These are phyloP conservation scores for Lactarius deliciosus DNA, from an alignment of 768 basidiomycete species.

Conservation along the genomic window DNA sequence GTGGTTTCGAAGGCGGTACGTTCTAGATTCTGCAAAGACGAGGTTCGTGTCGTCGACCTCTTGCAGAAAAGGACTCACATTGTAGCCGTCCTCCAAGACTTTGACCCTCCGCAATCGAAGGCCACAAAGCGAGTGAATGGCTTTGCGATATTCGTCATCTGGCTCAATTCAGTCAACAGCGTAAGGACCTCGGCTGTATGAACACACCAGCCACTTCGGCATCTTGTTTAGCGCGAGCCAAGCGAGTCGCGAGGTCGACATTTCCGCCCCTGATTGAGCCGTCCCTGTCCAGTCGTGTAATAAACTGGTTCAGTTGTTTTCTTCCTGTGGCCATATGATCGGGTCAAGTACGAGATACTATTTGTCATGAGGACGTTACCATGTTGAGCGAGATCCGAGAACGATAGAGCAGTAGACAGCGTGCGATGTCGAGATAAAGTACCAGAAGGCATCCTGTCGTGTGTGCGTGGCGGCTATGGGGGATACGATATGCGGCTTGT, in stretches of 20 bases:
- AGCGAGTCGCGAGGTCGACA: slow-evolving; percentile 65
- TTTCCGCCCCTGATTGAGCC: slow-evolving; percentile 57
- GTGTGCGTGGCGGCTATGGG: slow-evolving; percentile 70
- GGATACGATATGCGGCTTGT: slow-evolving; percentile 57
- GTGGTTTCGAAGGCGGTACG: slow-evolving; percentile 74
- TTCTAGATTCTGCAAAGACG: slow-evolving; percentile 68
- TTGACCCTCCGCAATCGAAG: slow-evolving; percentile 78
- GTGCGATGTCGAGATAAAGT: slow-evolving; percentile 62
- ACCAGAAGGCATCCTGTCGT: slow-evolving; percentile 70
- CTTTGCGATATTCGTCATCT: slow-evolving; percentile 91
- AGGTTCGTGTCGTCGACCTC: background rate
- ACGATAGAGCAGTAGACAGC: slow-evolving; percentile 73
- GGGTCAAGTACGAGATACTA: slow-evolving; percentile 3
- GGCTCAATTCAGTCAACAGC: slow-evolving; percentile 11
- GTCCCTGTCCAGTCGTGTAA: slow-evolving; percentile 75
- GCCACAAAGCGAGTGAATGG: slow-evolving; percentile 88
- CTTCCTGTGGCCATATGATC: slow-evolving; percentile 52
- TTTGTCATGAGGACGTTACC: slow-evolving; percentile 40
- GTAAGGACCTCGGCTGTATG: background rate
- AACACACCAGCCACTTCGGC: slow-evolving; percentile 83
- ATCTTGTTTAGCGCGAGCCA: slow-evolving; percentile 83
- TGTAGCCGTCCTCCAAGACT: slow-evolving; percentile 78
- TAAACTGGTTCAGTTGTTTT: slow-evolving; percentile 81
- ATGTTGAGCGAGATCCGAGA: slow-evolving; percentile 87
- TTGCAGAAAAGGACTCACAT: slow-evolving; percentile 44